These are phyloP conservation scores for Geosmithia morbida DNA, from an alignment of 2,329 filamentous ascomycete species.

Conservation along the genomic window DNA sequence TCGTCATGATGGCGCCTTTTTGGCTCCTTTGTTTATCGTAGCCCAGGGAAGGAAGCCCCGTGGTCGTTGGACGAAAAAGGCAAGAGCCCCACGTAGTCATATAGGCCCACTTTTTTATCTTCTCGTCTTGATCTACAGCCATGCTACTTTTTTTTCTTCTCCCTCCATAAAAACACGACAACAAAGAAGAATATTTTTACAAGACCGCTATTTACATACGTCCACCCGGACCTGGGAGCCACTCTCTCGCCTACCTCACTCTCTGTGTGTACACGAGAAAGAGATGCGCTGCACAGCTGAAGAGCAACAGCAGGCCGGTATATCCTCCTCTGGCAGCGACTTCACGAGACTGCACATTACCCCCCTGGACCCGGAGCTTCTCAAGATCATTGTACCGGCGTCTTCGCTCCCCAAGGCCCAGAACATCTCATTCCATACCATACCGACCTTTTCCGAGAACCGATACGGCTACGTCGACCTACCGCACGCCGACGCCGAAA, in stretches of 20 bases:
- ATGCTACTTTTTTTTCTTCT: not conserved
- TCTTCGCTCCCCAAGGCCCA: conserved; percentile 51
- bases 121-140: not conserved
- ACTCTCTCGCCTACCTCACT: too few species aligned
- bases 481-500: conserved; percentile 70
- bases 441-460: conserved; percentile 81
- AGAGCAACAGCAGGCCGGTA: not conserved
- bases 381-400: conserved; percentile 57
- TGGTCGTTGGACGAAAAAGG: too few species aligned
- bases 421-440: conserved; percentile 75
- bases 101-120: not conserved
- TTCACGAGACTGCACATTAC: conserved; percentile 60
- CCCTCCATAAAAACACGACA: not conserved
- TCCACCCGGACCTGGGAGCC: too few species aligned
- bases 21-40: too few species aligned
- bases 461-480: conserved; percentile 84
- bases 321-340: conserved; percentile 3
- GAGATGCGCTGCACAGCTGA: not conserved
- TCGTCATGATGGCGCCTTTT: too few species aligned
- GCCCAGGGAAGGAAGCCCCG: too few species aligned
- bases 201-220: not conserved
- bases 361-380: conserved; percentile 63
- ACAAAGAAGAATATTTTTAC: not conserved
- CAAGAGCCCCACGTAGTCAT: not conserved
- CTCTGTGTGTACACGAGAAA: not conserved